phyloP scores from a whole-genome alignment of 2,329 filamentous ascomycete genomes.

The Pseudogymnoascus sp. region DNA sequence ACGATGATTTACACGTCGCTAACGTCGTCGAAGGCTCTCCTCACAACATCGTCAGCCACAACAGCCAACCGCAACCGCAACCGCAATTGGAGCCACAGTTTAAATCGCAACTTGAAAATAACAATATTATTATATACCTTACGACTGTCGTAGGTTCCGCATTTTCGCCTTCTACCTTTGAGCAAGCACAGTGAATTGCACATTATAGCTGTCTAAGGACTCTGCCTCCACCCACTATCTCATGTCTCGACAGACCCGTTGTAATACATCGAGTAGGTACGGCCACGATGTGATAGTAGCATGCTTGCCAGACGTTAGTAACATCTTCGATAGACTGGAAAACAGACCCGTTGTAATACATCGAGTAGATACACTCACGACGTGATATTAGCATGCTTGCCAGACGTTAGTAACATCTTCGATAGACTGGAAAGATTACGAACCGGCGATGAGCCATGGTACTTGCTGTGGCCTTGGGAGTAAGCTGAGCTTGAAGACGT shows the following conservation, averaged over 20 bases:
- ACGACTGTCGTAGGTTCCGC: background rate
- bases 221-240: too few species aligned
- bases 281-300: background rate
- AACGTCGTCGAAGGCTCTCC: too few species aligned
- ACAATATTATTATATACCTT: background rate
- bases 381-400: background rate
- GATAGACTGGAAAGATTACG: background rate
- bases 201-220: too few species aligned
- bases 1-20: too few species aligned
- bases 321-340: background rate
- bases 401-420: background rate
- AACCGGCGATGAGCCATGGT: background rate
- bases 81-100: background rate
- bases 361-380: too few species aligned
- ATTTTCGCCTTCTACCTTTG: too few species aligned
- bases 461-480: background rate
- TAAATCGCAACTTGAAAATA: background rate
- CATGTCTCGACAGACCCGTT: too few species aligned
- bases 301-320: background rate
- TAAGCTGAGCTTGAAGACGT: background rate
- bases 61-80: too few species aligned
- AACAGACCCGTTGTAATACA: background rate
- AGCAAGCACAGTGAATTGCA: background rate
- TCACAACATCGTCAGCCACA: too few species aligned
- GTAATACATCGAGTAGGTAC: too few species aligned